phyloP scores from a whole-genome alignment of 257 asterid genomes.

The Solanum pimpinellifolium region DNA sequence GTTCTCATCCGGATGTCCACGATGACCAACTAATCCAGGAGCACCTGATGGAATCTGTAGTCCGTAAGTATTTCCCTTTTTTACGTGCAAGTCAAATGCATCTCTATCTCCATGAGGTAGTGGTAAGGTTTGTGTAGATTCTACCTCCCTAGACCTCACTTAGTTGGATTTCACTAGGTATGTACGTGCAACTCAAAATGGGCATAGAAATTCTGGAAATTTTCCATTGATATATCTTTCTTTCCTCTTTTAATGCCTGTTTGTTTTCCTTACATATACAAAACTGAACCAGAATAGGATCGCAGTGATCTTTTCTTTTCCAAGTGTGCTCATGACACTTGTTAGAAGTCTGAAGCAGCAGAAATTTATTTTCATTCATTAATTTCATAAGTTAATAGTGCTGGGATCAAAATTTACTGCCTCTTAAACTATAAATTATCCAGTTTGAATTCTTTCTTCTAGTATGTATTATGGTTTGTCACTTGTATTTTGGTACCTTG shows the following conservation, averaged over 20 bases:
- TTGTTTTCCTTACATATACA: background rate
- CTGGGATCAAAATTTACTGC: background rate
- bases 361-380: background rate
- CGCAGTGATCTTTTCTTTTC: background rate
- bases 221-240: background rate
- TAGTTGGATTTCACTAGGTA: background rate
- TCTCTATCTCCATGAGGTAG: background rate
- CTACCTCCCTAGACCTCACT: background rate
- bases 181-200: background rate
- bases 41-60: slow-evolving; percentile 34
- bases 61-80: slow-evolving; percentile 29
- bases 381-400: background rate
- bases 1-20: slow-evolving; percentile 94
- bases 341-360: background rate
- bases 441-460: background rate
- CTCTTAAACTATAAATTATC: background rate
- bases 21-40: slow-evolving; percentile 71
- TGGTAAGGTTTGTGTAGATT: background rate
- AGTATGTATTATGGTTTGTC: background rate
- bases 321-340: background rate
- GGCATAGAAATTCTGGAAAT: background rate
- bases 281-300: background rate
- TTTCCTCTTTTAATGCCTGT: background rate
- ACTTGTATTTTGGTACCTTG: background rate
- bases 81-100: background rate